Evolutionary conservation across 2,329 filamentous ascomycete genomes (phyloP), one percentile per base, ranked within the genome.

Genomic region (Calonectria ilicicola): DNA sequence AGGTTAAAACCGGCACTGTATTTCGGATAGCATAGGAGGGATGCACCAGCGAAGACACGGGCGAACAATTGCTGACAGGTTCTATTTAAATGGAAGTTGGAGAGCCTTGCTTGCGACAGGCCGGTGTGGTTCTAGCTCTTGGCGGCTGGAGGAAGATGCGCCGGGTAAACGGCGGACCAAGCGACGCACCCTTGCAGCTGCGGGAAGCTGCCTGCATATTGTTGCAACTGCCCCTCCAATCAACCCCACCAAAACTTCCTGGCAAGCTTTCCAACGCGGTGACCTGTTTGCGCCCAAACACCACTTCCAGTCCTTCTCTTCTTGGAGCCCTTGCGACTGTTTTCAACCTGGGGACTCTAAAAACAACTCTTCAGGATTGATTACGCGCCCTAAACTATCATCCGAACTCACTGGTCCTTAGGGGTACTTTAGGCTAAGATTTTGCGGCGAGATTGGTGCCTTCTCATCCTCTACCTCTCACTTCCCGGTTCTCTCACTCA

Each of bases 171-270:
- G 63, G 40, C 81, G 81, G 81, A 68, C 38, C 60, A 56, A 27
- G 44, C 27, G 26, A 27, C 49, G 58, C 62, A 65, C 65, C 60
- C 51, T 64, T 44, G 67, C 64, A 70, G 63, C 64, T 67, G 40
- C 26, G 40, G 63, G 40, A 73, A 70, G 64, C 72, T 69, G 70
- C 32, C 60, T 58, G 35, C 76, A 76, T 58, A 63, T 67, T 72
- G 65, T 69, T 72, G 75, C 67, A 71, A 60, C 47, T 81, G 77
- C 81, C 81, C 81, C 81, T 82, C 81, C 80, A 83, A 79, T 66
- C 69, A 73, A 72, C 81, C 81, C 81, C 81, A 76, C 81, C 80
- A 82, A 82, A 81, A 77, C 69, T 69, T 69, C 74, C 68, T 63
- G 58, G 72, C 69, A 75, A 73, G 72, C 70, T 69, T 62, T 67